Base-by-base conservation (phyloP, 495 filamentous ascomycete species). In the Baudoinia panamericana region DNA sequence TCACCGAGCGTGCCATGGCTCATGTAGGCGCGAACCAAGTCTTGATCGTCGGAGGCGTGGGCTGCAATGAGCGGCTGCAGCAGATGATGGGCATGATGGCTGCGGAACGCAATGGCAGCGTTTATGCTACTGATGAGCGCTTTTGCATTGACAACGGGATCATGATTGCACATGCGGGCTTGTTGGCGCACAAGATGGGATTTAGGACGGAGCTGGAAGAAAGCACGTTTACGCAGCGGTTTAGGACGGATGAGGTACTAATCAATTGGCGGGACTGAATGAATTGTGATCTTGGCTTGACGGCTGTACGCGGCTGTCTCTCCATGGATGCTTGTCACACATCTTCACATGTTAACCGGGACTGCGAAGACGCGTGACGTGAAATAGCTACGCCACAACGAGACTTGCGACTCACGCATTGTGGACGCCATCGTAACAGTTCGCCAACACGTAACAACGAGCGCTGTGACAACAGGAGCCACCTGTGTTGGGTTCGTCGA, bases 121-220 rank as follows among this genome's bases (percentile, higher is more conserved):
- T 95, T 15, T 95, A 80, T 65, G 87, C 87, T 7, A 97, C 88
- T 1, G 88, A 96, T 60, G 86, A 96, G 63, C 73, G 90, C 31
- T 96, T 93, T 62, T 96, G 90, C 55, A 97, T 97, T 48, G 92
- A 97, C 63, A 97, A 97, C 55, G 92, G 90, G 30, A 95, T 97
- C 43, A 97, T 97, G 90, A 97, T 97, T 64, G 90, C 90, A 10
- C 90, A 97, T 64, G 90, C 90, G 8, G 90, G 90, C 19, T 61
- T 97, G 52, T 56, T 93, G 46, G 85, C 84, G 6, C 93, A 79
- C 54, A 64, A 71, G 59, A 82, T 74, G 0, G 90, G 90, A 5
- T 81, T 84, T 55, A 63, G 58, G 34, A 93, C 84, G 12, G 63
- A 68, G 2, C 52, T 96, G 10, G 76, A 81, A 51, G 86, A 93